Evolutionary conservation across 345 rosid species (phyloP), one percentile per base, ranked within the genome.

Genomic region (Citrus unshiu): DNA sequence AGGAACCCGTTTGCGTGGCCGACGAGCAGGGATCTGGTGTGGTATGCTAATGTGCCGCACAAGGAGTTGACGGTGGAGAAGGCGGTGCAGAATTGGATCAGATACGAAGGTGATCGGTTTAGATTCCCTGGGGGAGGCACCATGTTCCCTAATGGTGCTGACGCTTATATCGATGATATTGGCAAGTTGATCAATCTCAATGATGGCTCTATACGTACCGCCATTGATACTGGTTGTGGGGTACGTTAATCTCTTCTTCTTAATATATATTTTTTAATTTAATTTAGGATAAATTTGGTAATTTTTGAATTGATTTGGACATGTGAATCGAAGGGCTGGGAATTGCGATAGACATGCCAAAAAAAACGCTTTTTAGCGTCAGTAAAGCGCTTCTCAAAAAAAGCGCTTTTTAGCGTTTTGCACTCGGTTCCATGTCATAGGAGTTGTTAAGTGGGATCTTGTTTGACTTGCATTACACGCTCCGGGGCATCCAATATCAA

Each of bases 121-220:
- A 75, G 84, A 64, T 91, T 91, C 82, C 95, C 95, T 0, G 95
- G 95, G 0, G 95, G 93, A 1, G 95, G 95, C 9, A 91, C 95
- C 27, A 90, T 90, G 95, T 91, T 91, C 59, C 93, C 92, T 2
- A 70, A 85, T 1, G 95, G 93, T 0, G 93, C 95, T 4, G 89
- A 87, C 64, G 91, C 90, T 1, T 91, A 91, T 54, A 87, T 91
- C 9, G 90, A 91, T 3, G 87, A 88, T 32, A 86, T 91, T 27
- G 92, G 85, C 9, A 85, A 80, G 77, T 69, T 90, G 81, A 91
- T 91, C 30, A 70, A 88, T 80, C 89, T 91, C 59, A 76, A 74
- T 22, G 87, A 84, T 27, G 95, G 95, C 16, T 85, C 90, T 0
- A 85, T 90, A 19, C 82, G 95, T 10, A 91, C 95, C 30, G 93